Evolutionary conservation across 768 basidiomycete genomes (phyloP).

Genomic region (Mycena polygramma): DNA sequence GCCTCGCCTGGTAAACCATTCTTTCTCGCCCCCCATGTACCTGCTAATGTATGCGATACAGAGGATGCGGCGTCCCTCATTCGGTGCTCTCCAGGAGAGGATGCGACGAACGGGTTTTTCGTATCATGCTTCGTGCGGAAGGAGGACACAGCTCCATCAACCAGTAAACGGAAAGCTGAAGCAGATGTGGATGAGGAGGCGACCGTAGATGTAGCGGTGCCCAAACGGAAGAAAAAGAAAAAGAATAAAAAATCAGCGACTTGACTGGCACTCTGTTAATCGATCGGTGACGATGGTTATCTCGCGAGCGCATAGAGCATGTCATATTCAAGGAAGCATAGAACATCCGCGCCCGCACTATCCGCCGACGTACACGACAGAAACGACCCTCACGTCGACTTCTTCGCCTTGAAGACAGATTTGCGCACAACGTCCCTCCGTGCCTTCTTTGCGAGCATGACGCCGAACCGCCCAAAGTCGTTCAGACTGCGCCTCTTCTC

Average conservation of each 20-base stretch:
- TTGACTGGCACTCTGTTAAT: not conserved
- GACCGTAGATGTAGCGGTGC: slow-evolving; percentile 9
- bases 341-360: slow-evolving; percentile 15
- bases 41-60: slow-evolving; percentile 40
- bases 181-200: slow-evolving; percentile 37
- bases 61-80: slow-evolving; percentile 72
- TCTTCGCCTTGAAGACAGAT: slow-evolving; percentile 67
- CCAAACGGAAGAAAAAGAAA: slow-evolving; percentile 41
- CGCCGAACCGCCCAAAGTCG: slow-evolving; percentile 94
- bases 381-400: slow-evolving; percentile 47
- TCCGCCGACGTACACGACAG: slow-evolving; percentile 37
- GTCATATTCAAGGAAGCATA: slow-evolving; percentile 35
- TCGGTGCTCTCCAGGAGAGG: slow-evolving; percentile 84
- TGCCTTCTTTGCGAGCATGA: slow-evolving; percentile 91
- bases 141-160: slow-evolving; percentile 16
- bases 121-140: slow-evolving; percentile 87
- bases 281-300: not conserved
- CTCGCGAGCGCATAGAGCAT: slow-evolving; percentile 31
- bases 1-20: slow-evolving; percentile 59
- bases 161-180: slow-evolving; percentile 43
- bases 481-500: slow-evolving; percentile 81
- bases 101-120: slow-evolving; percentile 97
- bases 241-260: slow-evolving; percentile 34
- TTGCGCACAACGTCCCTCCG: slow-evolving; percentile 86
- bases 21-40: too few species aligned